phyloP scores from a whole-genome alignment of 2,329 filamentous ascomycete species.

The Pyrenochaeta sp. region DNA sequence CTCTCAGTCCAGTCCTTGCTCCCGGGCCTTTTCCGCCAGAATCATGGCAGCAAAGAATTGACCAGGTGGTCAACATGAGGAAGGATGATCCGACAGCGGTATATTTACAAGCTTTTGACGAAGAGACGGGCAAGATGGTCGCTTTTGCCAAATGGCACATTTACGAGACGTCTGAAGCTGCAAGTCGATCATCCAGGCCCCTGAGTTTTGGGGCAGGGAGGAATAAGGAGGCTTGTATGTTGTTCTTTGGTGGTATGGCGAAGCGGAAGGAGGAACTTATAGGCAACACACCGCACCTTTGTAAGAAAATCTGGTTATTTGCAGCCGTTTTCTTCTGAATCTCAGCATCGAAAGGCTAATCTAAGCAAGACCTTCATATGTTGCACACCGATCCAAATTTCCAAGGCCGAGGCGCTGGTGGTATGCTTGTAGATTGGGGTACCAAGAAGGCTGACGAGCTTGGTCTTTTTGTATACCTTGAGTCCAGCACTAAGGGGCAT shows the following conservation, averaged over 20 bases:
- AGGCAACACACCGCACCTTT: slow-evolving; percentile 33
- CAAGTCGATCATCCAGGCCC: slow-evolving; percentile 14
- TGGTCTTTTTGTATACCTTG: slow-evolving; percentile 34
- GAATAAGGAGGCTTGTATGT: slow-evolving; percentile 34
- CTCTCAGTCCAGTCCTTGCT: slow-evolving; percentile 29
- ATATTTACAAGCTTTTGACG: slow-evolving; percentile 37
- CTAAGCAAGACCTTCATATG: slow-evolving; percentile 35
- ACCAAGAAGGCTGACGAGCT: slow-evolving; percentile 35
- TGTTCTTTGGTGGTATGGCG: slow-evolving; percentile 31
- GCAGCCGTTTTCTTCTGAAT: neutral
- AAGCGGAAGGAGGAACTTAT: slow-evolving; percentile 30
- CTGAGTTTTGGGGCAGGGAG: slow-evolving; percentile 24
- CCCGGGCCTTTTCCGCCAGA: slow-evolving; percentile 36
- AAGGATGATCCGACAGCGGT: slow-evolving; percentile 18
- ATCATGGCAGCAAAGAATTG: slow-evolving; percentile 9
- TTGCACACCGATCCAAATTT: slow-evolving; percentile 37
- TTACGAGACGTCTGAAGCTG: slow-evolving; percentile 28
- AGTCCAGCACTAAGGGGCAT: slow-evolving; percentile 30
- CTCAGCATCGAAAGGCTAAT: neutral
- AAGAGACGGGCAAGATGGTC: slow-evolving; percentile 32
- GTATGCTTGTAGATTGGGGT: slow-evolving; percentile 32
- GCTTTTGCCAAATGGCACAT: slow-evolving; percentile 44
- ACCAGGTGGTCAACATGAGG: slow-evolving; percentile 17
- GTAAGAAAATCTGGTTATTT: slow-evolving; percentile 18
- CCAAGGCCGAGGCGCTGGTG: slow-evolving; percentile 34